Base-by-base conservation (phyloP, 108 stramenopile species). In the Fragilaria crotonensis region DNA sequence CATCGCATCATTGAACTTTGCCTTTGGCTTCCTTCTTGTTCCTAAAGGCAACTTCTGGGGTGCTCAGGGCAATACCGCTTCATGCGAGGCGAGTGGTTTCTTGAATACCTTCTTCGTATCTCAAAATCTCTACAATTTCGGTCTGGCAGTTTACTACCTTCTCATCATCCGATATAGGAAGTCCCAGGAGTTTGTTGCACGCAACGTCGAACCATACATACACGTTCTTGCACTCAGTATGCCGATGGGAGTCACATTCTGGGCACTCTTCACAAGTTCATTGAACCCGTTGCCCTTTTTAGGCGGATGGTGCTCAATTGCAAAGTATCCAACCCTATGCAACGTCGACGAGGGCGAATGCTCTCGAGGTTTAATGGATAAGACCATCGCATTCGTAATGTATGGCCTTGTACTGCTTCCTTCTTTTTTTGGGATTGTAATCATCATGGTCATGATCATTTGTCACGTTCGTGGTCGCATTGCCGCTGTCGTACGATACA, bases 41-140 rank as follows among this genome's bases (percentile, higher is more conserved):
- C 25, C 70, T 62, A 28, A 27, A 19, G 52, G 63, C 29, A 50
- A 56, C 17, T 49, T 9, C 3, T 74, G 45, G 22, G 69, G 65
- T 28, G 72, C 80, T 0, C 23, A 33, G 21, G 81, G 81, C 0
- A 81, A 66, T 5, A 48, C 27, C 14, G 64, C 45, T 0, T 67
- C 76, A 0, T 84, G 83, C 45, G 62, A 64, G 4, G 77, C 75
- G 1, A 73, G 77, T 31, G 85, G 79, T 19, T 87, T 83, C 53
- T 81, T 87, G 11, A 41, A 11, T 41, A 11, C 36, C 7, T 41
- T 41, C 36, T 41, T 41, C 36, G 7, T 14, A 14, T 41, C 36
- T 7, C 36, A 11, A 11, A 41, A 14, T 41, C 14, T 11, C 14
- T 41, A 41, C 36, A 41, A 41, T 41, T 7, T 14, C 14, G 36